Base-by-base conservation (phyloP, 495 filamentous ascomycete genomes). In the Evernia prunastri region DNA sequence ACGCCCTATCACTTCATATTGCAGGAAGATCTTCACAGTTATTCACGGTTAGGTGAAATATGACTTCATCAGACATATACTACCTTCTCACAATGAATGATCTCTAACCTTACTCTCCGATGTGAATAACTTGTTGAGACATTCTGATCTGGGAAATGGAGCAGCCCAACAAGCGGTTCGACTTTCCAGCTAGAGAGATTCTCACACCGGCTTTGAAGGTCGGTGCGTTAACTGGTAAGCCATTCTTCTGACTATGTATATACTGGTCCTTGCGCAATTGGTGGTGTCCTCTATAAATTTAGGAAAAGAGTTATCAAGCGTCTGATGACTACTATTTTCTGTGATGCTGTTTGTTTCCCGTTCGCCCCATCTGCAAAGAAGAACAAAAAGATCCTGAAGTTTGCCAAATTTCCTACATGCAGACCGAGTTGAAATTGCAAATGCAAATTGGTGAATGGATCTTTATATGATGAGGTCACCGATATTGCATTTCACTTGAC, bases 211-310 rank as follows among this genome's bases (percentile, higher is more conserved):
- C 79, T 37, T 68, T 80, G 57, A 82, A 82, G 70, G 77, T 80
- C 58, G 82, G 82, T 60, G 81, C 76, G 43, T 59, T 81, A 62
- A 79, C 74, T 67, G 81, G 82, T 84, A 66, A 72, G 81, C 80
- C 56, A 66, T 35, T 54, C 12, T 60, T 33, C 15, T 43, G n/a
- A n/a, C n/a, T n/a, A n/a, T n/a, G 3, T 39, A 47, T 18, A 47
- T 57, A 1, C 51, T 8, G 5, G n/a, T 18, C 11, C 37, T 27
- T 1, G 42, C 27, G 37, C 17, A 17, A 15, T 18, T 25, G 13
- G 40, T 25, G 2, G 23, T 15, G 7, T 31, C 15, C 12, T 25
- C 45, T 10, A 47, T 2, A 23, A 2, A 10, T 5, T 47, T 25
- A 47, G 1, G 6, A 27, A 49, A 27, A 4, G 23, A 49, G 3